phyloP scores from a whole-genome alignment of 2,329 filamentous ascomycete species.

The Cladosporium oxysporum region DNA sequence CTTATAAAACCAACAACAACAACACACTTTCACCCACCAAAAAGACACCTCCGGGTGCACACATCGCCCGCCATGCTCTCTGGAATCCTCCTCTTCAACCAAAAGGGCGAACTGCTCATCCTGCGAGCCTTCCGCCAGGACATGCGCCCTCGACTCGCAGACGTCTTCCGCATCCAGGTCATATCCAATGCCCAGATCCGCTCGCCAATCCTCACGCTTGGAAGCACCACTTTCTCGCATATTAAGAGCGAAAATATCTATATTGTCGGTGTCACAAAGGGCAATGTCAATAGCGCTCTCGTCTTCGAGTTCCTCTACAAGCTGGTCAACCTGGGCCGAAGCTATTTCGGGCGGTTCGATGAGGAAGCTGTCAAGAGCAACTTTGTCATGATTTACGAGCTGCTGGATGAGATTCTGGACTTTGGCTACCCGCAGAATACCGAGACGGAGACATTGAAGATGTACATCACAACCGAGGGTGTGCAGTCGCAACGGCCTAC shows the following conservation, averaged over 20 bases:
- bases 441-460: constrained; percentile 97
- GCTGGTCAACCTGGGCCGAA: constrained; percentile 83
- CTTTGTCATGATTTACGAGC: constrained; percentile 97
- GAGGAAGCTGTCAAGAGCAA: constrained; percentile 99
- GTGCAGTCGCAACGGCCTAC: constrained; percentile 86
- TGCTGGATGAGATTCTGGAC: constrained; percentile 96
- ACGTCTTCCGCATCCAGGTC: constrained; percentile 98
- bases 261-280: constrained; percentile 94
- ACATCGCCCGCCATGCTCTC: constrained; percentile 74
- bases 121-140: constrained; percentile 99
- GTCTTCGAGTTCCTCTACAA: constrained; percentile 98
- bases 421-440: constrained; percentile 99
- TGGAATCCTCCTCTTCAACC: constrained; percentile 96
- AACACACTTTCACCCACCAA: neutral
- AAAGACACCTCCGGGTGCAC: constrained; percentile 22
- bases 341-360: constrained; percentile 98
- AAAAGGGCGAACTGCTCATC: constrained; percentile 99
- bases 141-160: constrained; percentile 93
- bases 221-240: constrained; percentile 98
- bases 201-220: constrained; percentile 93
- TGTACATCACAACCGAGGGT: constrained; percentile 99
- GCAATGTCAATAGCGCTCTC: constrained; percentile 96
- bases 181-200: constrained; percentile 98
- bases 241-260: constrained; percentile 99
- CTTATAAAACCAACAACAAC: no score